Percentiles rank a stretch among this genome's conserved stretches.
Evolutionary conservation across 352 stramenopile species (phyloP).

Genomic region (Globisporangium viniferum): DNA sequence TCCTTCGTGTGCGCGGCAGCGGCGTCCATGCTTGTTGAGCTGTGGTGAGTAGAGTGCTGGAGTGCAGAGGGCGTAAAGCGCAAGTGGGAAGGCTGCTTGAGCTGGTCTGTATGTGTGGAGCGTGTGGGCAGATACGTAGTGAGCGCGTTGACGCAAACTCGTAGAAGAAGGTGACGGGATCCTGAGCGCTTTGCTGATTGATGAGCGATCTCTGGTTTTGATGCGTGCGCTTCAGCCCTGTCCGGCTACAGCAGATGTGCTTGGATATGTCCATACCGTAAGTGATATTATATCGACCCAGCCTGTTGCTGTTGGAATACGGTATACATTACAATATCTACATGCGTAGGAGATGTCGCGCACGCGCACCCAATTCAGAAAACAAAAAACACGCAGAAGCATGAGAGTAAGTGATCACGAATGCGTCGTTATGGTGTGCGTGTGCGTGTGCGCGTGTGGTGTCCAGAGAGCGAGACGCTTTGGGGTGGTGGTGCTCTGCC

Average conservation of each 20-base stretch:
- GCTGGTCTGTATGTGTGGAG: background rate
- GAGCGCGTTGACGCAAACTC: background rate
- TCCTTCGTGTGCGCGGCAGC: constrained; percentile 49
- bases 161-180: background rate
- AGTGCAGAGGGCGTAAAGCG: background rate
- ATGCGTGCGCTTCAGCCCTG: background rate
- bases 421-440: no score
- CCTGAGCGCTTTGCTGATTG: background rate
- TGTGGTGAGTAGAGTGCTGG: background rate
- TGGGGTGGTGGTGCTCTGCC: no score
- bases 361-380: background rate
- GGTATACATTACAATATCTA: no score
- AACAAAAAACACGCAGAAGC: background rate
- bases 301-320: no score
- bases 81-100: background rate
- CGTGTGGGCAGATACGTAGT: background rate
- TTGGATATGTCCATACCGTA: no score
- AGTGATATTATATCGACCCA: no score
- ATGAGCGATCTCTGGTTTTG: background rate
- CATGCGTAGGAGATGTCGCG: no score
- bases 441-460: background rate
- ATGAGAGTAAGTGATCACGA: background rate
- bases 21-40: constrained; percentile 39
- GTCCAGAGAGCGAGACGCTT: background rate
- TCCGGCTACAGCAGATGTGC: background rate